Conservation (phyloP, 2,329 filamentous ascomycete genomes). For the Fusarium setosum region DNA sequence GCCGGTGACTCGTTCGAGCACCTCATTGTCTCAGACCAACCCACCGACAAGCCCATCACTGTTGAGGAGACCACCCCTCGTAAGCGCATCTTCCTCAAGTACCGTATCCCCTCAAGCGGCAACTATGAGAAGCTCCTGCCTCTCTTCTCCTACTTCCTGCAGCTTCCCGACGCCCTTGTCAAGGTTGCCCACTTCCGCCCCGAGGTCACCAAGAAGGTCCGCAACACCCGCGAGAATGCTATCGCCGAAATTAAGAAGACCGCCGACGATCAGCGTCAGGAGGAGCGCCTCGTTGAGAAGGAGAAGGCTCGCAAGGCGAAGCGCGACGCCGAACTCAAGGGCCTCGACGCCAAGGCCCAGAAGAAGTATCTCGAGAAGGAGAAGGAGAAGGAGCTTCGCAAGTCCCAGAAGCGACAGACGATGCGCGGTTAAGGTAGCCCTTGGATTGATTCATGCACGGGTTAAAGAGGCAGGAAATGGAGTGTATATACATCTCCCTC, state of each 20-base stretch:
- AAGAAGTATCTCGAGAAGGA: conserved; percentile 88
- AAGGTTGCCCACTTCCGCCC: conserved; percentile 85
- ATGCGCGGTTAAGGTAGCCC: conserved; percentile 56
- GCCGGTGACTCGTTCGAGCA: conserved; percentile 86
- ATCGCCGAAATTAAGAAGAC: conserved; percentile 82
- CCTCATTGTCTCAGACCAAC: conserved; percentile 90
- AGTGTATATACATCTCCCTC: conserved; percentile 10
- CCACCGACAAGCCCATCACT: conserved; percentile 84
- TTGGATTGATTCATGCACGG: not conserved
- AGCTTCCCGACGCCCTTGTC: conserved; percentile 85
- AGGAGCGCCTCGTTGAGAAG: conserved; percentile 78
- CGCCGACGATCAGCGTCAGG: conserved; percentile 83
- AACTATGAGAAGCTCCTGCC: conserved; percentile 75
- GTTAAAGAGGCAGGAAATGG: not conserved
- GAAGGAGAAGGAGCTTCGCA: conserved; percentile 76
- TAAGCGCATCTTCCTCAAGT: conserved; percentile 88
- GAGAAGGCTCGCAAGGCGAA: conserved; percentile 88
- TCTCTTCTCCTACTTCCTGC: conserved; percentile 84
- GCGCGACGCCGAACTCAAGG: conserved; percentile 83
- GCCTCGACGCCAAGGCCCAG: conserved; percentile 83
- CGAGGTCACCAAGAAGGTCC: conserved; percentile 89
- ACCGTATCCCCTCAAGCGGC: conserved; percentile 73
- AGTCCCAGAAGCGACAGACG: conserved; percentile 65
- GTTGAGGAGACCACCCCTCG: conserved; percentile 85
- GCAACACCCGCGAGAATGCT: conserved; percentile 81